Conservation (phyloP, 495 filamentous ascomycete species). For the Parmelia sp. region DNA sequence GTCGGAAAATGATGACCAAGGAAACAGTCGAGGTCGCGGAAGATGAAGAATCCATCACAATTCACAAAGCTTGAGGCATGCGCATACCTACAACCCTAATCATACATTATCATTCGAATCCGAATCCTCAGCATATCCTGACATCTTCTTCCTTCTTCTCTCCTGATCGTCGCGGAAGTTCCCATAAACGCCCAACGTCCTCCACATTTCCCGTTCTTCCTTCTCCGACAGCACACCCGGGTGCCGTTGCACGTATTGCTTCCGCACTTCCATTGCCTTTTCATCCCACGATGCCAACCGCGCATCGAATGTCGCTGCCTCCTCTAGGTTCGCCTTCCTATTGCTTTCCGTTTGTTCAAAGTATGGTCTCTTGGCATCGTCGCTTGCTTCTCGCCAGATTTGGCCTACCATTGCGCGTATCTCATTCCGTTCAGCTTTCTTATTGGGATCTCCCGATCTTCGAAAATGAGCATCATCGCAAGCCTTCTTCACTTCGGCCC, state of each 20-base stretch:
- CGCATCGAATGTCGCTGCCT: conserved; percentile 24
- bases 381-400: conserved; percentile 77
- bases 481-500: conserved; percentile 62
- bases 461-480: conserved; percentile 62
- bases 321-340: conserved; percentile 54
- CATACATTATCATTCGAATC: conserved; percentile 15
- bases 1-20: neutral
- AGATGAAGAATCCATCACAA: too few species aligned
- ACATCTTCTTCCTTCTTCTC: conserved; percentile 25
- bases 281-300: conserved; percentile 25
- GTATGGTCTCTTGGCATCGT: conserved; percentile 66
- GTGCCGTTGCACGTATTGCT: conserved; percentile 24
- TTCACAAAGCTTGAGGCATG: neutral
- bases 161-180: conserved; percentile 15
- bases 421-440: conserved; percentile 62
- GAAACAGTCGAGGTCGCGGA: neutral
- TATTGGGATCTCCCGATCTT: conserved; percentile 58
- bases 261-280: conserved; percentile 25
- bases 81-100: neutral
- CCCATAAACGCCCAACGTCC: conserved; percentile 18
- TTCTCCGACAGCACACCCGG: conserved; percentile 23
- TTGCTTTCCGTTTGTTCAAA: conserved; percentile 62
- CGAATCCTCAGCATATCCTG: conserved; percentile 25
- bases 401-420: conserved; percentile 73
- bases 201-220: conserved; percentile 28